Evolutionary conservation across 2,329 filamentous ascomycete species (phyloP).

Genomic region (Laburnicola sp.): DNA sequence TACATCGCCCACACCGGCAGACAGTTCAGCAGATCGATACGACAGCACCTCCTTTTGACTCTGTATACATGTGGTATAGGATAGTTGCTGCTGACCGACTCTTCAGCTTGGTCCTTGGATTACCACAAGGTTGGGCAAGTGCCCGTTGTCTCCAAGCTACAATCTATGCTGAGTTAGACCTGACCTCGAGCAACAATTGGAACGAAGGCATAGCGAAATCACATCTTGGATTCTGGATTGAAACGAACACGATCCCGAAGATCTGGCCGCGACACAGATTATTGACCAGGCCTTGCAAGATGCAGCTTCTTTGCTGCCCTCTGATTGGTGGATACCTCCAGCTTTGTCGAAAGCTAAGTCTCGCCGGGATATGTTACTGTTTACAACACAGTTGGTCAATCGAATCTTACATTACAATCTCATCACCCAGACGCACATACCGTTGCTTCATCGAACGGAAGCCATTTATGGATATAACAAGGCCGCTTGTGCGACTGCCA

Average conservation of each 20-base stretch:
- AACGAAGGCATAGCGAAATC: conserved; percentile 3
- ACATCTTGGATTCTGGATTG: conserved; percentile 5
- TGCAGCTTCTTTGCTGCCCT: not conserved
- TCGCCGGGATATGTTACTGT: not conserved
- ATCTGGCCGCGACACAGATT: not conserved
- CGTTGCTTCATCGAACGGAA: not conserved
- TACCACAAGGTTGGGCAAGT: conserved; percentile 5
- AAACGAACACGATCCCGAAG: conserved; percentile 1
- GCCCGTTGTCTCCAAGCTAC: not conserved
- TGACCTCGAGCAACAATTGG: conserved; percentile 2
- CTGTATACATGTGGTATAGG: conserved; percentile 5
- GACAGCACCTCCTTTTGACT: not conserved
- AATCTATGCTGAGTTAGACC: not conserved
- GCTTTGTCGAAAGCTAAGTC: not conserved
- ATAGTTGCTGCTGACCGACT: conserved; percentile 2
- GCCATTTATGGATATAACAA: not conserved
- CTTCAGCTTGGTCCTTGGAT: conserved; percentile 5
- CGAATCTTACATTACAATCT: conserved; percentile 8
- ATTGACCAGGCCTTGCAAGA: not conserved
- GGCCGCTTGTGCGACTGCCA: conserved; percentile 5
- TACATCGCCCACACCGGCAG: not conserved
- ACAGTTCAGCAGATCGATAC: not conserved
- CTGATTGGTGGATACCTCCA: conserved; percentile 4
- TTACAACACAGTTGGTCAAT: not conserved
- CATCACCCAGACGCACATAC: conserved; percentile 10